phyloP scores from a whole-genome alignment of 768 basidiomycete genomes.

The Pleurotus eryngii region DNA sequence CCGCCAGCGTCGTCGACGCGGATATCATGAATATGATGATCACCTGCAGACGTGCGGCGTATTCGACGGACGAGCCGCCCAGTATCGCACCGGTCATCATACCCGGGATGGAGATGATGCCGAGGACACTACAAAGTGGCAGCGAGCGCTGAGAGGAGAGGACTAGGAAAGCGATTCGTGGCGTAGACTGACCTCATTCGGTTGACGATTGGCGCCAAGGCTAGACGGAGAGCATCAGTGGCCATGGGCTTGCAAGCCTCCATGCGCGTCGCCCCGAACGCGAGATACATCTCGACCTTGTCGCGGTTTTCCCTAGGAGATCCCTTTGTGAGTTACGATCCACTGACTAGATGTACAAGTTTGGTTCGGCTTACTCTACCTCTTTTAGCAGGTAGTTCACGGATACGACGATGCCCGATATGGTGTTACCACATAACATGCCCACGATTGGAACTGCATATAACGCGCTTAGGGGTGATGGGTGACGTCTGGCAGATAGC shows the following conservation, averaged over 20 bases:
- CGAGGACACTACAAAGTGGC: slow-evolving; percentile 49
- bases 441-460: slow-evolving; percentile 73
- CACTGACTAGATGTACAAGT: not conserved
- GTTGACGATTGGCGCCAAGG: slow-evolving; percentile 79
- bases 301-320: slow-evolving; percentile 69
- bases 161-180: not conserved
- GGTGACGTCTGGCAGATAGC: not conserved
- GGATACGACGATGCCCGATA: slow-evolving; percentile 72
- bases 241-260: slow-evolving; percentile 83
- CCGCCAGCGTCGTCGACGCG: slow-evolving; percentile 68
- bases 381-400: slow-evolving; percentile 73
- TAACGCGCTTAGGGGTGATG: not conserved
- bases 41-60: slow-evolving; percentile 86
- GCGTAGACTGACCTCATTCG: slow-evolving; percentile 64
- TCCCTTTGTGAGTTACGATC: not conserved
- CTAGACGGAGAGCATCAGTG: slow-evolving; percentile 72
- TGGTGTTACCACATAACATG: slow-evolving; percentile 81
- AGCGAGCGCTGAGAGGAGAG: too few species aligned
- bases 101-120: slow-evolving; percentile 78
- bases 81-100: slow-evolving; percentile 94
- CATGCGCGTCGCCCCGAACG: slow-evolving; percentile 79
- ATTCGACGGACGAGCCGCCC: slow-evolving; percentile 79
- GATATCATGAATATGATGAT: slow-evolving; percentile 95
- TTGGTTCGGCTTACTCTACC: slow-evolving; percentile 47
- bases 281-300: slow-evolving; percentile 82